Base-by-base conservation (phyloP, 768 basidiomycete genomes). In the Tricholoma sp. region DNA sequence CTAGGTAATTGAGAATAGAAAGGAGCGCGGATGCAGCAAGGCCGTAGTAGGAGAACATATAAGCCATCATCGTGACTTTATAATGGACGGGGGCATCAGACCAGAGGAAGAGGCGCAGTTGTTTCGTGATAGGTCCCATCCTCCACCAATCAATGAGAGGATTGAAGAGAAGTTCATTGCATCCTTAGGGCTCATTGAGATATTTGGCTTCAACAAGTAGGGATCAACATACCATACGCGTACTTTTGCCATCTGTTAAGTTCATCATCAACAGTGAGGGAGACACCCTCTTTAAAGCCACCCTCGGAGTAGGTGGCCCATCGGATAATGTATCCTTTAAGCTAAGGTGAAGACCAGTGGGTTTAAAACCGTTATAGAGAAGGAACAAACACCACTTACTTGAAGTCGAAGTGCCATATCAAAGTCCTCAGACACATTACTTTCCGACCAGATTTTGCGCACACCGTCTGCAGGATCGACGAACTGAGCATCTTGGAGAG, bases 231-330 rank as follows among this genome's bases (percentile, higher is more conserved):
- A 81, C 86, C 89, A 70, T 89, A 90, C 0, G 87, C 76, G 58
- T 91, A 91, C 66, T 94, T 96, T 59, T 94, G 91, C 94, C 94
- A 96, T 2, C 94, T 72, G 63, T 94, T 94, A 8, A 96, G 74
- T 68, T 96, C 94, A 64, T 96, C 94, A 52, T 94, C 91, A 54
- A 85, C 85, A 0, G 94, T 94, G 13, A 96, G 74, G 0, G 88
- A 90, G 17, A 96, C 93, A 59, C 94, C 94, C 65, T 96, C 94
- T 73, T 93, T 89, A 76, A 94, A 95, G 1, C 83, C 88, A 49
- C 91, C 85, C 18, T 88, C 80, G 1, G 84, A 87, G 68, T 95
- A 95, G 0, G 89, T 90, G 29, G 91, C 87, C 92, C 89, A 88
- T 45, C 88, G 85, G 60, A 91, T 89, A 60, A 81, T 83, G 66